phyloP scores from a whole-genome alignment of 495 filamentous ascomycete genomes.

The Emericellopsis terricola region DNA sequence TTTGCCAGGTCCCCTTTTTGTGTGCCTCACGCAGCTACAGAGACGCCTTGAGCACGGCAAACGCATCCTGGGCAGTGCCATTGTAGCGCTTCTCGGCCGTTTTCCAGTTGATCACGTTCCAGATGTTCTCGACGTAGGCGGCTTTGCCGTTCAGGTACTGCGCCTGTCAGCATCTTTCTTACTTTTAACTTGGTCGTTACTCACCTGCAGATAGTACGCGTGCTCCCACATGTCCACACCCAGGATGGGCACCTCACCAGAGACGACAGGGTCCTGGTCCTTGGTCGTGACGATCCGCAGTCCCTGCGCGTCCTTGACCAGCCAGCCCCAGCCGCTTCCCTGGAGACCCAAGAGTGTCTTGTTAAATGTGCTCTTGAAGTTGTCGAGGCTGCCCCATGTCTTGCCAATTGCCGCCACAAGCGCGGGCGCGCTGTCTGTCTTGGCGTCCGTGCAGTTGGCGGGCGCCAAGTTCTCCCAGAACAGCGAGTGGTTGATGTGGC shows the following conservation, averaged over 20 bases:
- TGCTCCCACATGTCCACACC: constrained; percentile 95
- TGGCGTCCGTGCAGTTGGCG: constrained; percentile 42
- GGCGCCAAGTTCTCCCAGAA: constrained; percentile 92
- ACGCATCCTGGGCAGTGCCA: constrained; percentile 16
- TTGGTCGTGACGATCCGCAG: constrained; percentile 64
- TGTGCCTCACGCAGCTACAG: too few relatives aligned
- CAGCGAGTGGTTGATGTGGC: constrained; percentile 80
- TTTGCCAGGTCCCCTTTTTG: too few relatives aligned
- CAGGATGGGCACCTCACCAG: constrained; percentile 67
- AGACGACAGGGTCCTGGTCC: constrained; percentile 89
- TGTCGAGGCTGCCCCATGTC: constrained; percentile 46
- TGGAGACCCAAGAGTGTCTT: constrained; percentile 40
- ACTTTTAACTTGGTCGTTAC: constrained; percentile 14
- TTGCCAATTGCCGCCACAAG: constrained; percentile 45
- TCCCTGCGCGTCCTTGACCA: constrained; percentile 72
- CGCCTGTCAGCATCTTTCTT: background rate
- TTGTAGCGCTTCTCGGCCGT: constrained; percentile 68
- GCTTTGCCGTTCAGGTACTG: constrained; percentile 93
- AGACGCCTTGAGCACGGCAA: constrained; percentile 14
- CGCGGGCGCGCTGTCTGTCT: constrained; percentile 37
- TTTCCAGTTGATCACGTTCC: constrained; percentile 98
- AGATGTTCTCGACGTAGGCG: constrained; percentile 88
- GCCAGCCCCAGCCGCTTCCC: constrained; percentile 66
- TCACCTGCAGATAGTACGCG: constrained; percentile 62
- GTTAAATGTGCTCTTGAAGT: constrained; percentile 63